These are phyloP conservation scores for Arthrobotrys pseudoclavata DNA, from an alignment of 2,329 filamentous ascomycete genomes.

Conservation along the genomic window DNA sequence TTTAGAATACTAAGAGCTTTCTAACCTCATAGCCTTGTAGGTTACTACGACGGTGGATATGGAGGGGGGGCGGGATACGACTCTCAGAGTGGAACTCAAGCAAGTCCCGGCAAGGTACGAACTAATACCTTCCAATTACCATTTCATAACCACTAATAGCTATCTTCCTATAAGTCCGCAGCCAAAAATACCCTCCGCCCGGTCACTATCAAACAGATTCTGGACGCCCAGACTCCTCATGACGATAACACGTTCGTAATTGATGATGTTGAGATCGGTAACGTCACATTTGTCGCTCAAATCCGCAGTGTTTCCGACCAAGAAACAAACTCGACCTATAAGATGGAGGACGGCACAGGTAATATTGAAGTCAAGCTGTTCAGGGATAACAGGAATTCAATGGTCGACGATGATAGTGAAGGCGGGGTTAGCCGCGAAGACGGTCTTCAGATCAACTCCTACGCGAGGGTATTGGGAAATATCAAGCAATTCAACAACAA, in stretches of 20 bases:
- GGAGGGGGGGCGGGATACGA: constrained; percentile 51
- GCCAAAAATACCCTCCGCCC: constrained; percentile 80
- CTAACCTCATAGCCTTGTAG: constrained; percentile 36
- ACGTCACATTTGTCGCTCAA: constrained; percentile 90
- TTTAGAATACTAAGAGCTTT: background rate
- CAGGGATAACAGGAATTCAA: constrained; percentile 75
- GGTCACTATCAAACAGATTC: constrained; percentile 93
- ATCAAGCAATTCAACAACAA: constrained; percentile 88
- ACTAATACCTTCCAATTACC: constrained; percentile 1
- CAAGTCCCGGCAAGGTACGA: constrained; percentile 62
- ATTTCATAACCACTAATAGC: constrained; percentile 1
- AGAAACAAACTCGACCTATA: constrained; percentile 91
- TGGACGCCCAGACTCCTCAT: constrained; percentile 83
- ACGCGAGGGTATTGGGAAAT: constrained; percentile 87
- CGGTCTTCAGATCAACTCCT: constrained; percentile 78
- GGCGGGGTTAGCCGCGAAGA: constrained; percentile 68
- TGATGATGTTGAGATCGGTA: constrained; percentile 77
- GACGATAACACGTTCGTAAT: constrained; percentile 84
- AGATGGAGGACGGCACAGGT: constrained; percentile 94
- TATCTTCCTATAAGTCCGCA: constrained; percentile 28
- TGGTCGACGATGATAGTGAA: constrained; percentile 65
- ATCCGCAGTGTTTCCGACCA: constrained; percentile 88
- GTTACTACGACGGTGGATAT: constrained; percentile 61
- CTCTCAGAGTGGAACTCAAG: constrained; percentile 62
- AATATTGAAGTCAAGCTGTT: constrained; percentile 91